phyloP scores from a whole-genome alignment of 176 grass and related monocot species.

The Carex parvula region DNA sequence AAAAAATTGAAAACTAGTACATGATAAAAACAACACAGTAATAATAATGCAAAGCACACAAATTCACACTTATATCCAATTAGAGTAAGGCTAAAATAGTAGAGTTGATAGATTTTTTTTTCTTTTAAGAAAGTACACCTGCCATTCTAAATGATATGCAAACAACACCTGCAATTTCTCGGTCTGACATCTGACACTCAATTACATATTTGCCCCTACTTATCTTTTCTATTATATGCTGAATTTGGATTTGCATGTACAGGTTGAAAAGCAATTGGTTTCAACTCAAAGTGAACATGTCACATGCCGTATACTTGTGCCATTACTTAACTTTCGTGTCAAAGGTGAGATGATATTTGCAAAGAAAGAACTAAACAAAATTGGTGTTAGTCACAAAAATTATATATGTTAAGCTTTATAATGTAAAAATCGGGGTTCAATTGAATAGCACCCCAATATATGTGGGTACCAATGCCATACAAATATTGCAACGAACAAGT shows the following conservation, averaged over 20 bases:
- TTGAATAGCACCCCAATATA: neutral
- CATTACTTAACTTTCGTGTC: neutral
- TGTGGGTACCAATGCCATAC: neutral
- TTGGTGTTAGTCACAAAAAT: neutral
- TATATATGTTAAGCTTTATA: conserved; percentile 8
- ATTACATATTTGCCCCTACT: neutral
- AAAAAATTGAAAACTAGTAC: neutral
- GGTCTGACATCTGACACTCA: neutral
- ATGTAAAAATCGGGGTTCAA: neutral
- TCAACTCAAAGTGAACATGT: neutral
- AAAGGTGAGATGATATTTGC: neutral
- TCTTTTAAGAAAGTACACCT: neutral
- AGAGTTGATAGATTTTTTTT: neutral
- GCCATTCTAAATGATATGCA: neutral
- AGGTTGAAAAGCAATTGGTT: neutral
- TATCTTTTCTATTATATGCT: neutral
- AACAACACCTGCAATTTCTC: neutral
- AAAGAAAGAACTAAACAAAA: neutral
- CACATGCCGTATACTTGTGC: neutral
- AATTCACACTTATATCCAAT: neutral
- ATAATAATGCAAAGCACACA: conserved; percentile 16
- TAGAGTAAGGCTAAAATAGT: neutral
- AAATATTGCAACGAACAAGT: neutral
- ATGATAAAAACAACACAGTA: neutral
- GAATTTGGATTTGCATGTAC: neutral